Evolutionary conservation across 139 green algal species (phyloP).

Genomic region (Microglena sp.): DNA sequence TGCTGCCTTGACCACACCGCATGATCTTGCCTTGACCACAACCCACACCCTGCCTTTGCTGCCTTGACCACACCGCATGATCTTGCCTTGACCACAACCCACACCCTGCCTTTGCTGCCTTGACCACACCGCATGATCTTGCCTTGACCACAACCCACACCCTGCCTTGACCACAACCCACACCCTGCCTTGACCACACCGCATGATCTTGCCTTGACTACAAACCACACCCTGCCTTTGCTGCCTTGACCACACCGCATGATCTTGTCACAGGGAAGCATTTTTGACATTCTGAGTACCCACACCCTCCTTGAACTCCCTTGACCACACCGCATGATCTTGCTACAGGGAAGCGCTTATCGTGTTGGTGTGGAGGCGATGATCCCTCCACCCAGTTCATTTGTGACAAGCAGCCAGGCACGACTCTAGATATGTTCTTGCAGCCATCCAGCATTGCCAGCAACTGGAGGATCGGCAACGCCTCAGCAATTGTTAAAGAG

Average conservation of each 20-base stretch:
- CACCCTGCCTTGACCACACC: background rate
- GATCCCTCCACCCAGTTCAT: conserved; percentile 35
- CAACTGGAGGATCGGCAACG: conserved; percentile 21
- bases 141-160: background rate
- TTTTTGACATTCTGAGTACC: no score
- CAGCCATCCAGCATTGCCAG: conserved; percentile 12
- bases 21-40: no score
- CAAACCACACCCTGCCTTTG: background rate
- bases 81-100: no score
- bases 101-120: no score
- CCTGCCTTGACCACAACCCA: background rate
- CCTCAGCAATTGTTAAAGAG: conserved; percentile 22
- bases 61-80: no score
- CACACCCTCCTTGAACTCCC: background rate
- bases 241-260: background rate
- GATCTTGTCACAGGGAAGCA: no score
- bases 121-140: background rate
- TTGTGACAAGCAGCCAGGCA: conserved; percentile 43
- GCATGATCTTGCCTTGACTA: background rate
- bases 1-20: no score
- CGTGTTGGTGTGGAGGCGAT: conserved; percentile 7
- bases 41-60: no score
- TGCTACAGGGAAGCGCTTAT: conserved; percentile 1
- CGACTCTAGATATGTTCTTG: conserved; percentile 35
- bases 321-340: background rate